Evolutionary conservation across 2,329 filamentous ascomycete genomes (phyloP), one percentile per base, ranked within the genome.

Genomic region (Trichoderma simmonsii): DNA sequence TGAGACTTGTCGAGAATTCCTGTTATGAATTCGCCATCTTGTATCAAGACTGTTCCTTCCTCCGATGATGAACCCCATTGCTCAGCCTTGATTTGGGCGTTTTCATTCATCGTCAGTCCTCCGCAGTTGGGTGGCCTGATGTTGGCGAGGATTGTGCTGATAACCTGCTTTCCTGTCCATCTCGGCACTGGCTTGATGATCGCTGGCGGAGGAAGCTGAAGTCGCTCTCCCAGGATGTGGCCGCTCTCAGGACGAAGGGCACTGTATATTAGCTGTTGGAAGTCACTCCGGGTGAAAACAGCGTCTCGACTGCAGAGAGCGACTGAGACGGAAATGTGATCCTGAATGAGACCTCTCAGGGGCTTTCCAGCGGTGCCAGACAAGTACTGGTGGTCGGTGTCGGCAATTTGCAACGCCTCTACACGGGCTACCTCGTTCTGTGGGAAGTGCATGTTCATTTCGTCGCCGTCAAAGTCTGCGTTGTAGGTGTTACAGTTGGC

Each of bases 381-480:
- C 43, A 99, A 88, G 80, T 99, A 99, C 78, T 99, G 96, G 79
- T 98, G 95, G 80, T 99, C 95, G 3, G 96, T 98, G 80, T 98
- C 95, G 48, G 96, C 96, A 77, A 99, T 91, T 76, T 94, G 93
- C 76, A 97, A 88, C 2, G 96, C 96, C 83, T 99, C 96, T 2
- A 95, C 93, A 76, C 96, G 89, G 18, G 96, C 96, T 75, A 98
- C 87, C 80, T 98, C 97, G 76, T 97, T 98, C 77, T 99, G 96
- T 1, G 96, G 96, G 79, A 99, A 98, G 83, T 99, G 96, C 95
- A 99, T 97, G 81, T 99, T 99, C 96, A 99, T 99, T 82, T 99
- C 96, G 80, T 99, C 96, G 81, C 96, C 96, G 79, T 99, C 97
- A 79, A 99, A 99, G 86, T 99, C 96, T 36, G 96, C 96, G 77